These are phyloP conservation scores for Tetrapyrgos nigripes DNA, from an alignment of 1,284 basidiomycete genomes.

Conservation along the genomic window DNA sequence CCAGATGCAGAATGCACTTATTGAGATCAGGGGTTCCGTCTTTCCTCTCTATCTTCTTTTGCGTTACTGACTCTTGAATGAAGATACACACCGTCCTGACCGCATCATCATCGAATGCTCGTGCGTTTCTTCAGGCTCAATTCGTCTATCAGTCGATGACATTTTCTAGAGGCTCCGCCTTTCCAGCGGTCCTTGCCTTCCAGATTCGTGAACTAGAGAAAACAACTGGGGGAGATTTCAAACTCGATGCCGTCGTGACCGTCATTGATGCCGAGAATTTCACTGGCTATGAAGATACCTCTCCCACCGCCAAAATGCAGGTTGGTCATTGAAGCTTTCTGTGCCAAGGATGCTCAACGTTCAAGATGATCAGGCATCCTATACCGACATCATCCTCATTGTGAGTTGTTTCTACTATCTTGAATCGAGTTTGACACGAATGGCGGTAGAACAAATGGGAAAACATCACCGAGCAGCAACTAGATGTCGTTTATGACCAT, in stretches of 20 bases:
- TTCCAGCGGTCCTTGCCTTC: constrained; percentile 90
- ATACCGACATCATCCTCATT: constrained; percentile 87
- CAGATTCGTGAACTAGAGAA: constrained; percentile 89
- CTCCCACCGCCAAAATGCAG: constrained; percentile 89
- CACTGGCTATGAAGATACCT: constrained; percentile 87
- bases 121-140: constrained; percentile 47
- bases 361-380: constrained; percentile 42
- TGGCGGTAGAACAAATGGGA: constrained; percentile 84
- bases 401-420: constrained; percentile 48
- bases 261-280: constrained; percentile 93
- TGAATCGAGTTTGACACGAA: background rate
- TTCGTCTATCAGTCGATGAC: constrained; percentile 11
- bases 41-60: constrained; percentile 13
- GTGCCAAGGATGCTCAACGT: background rate
- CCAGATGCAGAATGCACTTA: constrained; percentile 87
- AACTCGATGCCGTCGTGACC: constrained; percentile 88
- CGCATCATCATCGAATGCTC: constrained; percentile 94
- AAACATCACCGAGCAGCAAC: constrained; percentile 73
- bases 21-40: constrained; percentile 79
- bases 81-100: constrained; percentile 84
- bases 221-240: constrained; percentile 76
- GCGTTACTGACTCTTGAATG: background rate
- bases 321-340: constrained; percentile 52
- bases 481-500: constrained; percentile 85
- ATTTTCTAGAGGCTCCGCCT: constrained; percentile 76